Percentiles rank a stretch among this genome's conserved stretches.
Conservation (phyloP, 768 basidiomycete genomes). For the Naganishia vaughanmartiniae region DNA sequence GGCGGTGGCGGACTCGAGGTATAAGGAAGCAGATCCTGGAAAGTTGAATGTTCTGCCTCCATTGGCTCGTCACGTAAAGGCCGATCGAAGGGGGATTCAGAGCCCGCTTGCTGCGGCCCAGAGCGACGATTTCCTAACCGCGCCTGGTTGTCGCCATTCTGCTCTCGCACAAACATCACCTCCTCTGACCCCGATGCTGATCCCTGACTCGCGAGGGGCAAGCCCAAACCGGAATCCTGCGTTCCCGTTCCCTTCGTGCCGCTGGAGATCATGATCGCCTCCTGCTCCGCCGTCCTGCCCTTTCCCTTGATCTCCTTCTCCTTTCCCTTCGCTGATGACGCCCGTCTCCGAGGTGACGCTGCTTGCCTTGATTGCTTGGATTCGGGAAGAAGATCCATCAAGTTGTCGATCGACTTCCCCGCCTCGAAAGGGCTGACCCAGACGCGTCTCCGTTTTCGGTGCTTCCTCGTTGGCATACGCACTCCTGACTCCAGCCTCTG, state of each 20-base stretch:
- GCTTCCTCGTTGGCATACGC: background rate
- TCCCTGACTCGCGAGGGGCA: background rate
- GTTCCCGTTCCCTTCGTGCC: conserved; percentile 2
- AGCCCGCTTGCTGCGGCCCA: conserved; percentile 25
- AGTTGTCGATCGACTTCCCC: conserved; percentile 29
- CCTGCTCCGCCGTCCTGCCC: background rate
- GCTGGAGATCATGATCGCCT: conserved; percentile 16
- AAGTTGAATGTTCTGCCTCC: background rate
- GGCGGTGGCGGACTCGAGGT: conserved; percentile 17
- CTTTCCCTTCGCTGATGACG: background rate
- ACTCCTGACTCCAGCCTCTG: too few species aligned
- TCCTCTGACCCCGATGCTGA: conserved; percentile 20
- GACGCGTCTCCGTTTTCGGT: background rate
- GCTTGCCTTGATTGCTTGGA: background rate
- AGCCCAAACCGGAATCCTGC: background rate
- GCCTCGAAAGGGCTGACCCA: conserved; percentile 31
- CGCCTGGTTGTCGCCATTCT: conserved; percentile 1
- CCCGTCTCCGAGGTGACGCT: background rate
- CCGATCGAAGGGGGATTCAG: background rate
- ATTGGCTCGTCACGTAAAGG: background rate
- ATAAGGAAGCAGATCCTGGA: conserved; percentile 17
- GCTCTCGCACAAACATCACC: conserved; percentile 21
- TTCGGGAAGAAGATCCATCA: conserved; percentile 30
- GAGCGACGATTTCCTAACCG: background rate
- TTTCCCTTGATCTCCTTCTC: conserved; percentile 7